Evolutionary conservation across 805 yeast genomes (phyloP), one percentile per base, ranked within the genome.

Genomic region (Ascoidea asiatica): DNA sequence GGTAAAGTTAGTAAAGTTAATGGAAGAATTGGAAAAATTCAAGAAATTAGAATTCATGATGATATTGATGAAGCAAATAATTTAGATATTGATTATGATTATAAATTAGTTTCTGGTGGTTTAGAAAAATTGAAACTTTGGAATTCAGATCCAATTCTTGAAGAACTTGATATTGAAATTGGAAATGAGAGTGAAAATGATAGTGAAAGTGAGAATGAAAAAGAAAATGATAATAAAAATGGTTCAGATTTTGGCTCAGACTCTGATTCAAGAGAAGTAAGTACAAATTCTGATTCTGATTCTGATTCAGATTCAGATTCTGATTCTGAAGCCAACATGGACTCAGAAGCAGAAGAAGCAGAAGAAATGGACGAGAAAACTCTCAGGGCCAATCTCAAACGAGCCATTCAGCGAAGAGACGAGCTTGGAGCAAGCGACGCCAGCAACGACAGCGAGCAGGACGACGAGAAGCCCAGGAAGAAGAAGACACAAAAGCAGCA

Each of bases 101-200:
- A 87, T 56, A 72, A 95, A 48, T 64, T 88, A 44, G 75, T 84
- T 3, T 78, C 84, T 58, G 87, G 82, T 5, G 92, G 95, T 19
- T 81, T 89, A 88, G 90, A 84, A 41, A 68, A 71, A 21, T 64
- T 90, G 46, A 81, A 79, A 53, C 66, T 90, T 5, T 90, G 97
- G 97, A 66, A 72, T 8, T 64, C 60, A 22, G 53, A 46, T 2
- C 44, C 44, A 2, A 54, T 52, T 5, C 50, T 45, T 1, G 53
- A 46, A 5, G 52, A 45, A 11, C 49, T 48, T 1, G 58, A 48
- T 6, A 43, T 23, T 2, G 50, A 41, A 6, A 51, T 42, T 7
- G 55, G 42, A 4, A 50, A 40, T 11, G 42, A 41, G 5, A 38
- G 37, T 35, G 50, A 46, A 5, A 39, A 43, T 39, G 52, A 45